Evolutionary conservation across 2,329 filamentous ascomycete genomes (phyloP), one percentile per base, ranked within the genome.

Genomic region (Penicillium palitans): DNA sequence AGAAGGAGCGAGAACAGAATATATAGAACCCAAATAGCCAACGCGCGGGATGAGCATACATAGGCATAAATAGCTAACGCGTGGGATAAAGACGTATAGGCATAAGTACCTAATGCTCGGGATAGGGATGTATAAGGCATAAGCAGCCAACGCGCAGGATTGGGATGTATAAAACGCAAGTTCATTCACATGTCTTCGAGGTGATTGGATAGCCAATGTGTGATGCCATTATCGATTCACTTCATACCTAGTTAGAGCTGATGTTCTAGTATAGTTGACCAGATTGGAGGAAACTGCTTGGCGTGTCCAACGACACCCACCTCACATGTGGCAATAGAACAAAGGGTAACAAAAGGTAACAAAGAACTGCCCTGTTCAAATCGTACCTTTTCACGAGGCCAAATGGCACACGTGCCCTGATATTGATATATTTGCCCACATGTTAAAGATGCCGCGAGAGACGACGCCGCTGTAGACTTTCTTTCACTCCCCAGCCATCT

Each of bases 401-500:
- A 27, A 44, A 17, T 25, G 10, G 15, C 33, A 9, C 8, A 51
- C 8, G 6, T 44, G 24, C 19, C 21, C 12, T 13, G 10, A 27
- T 10, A 7, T 41, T 25, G 19, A 53, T 33, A 19, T 6, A 55
- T 31, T 19, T 33, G n/a, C 12, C n/a, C n/a, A 21, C 12, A 24
- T 17, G 33, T 40, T 54, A 58, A 56, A 25, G 21, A 25, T 40
- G 48, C 7, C 37, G 49, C 15, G 33, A 48, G 15, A 33, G 8
- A 31, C 41, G 53, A 45, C 55, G 44, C 48, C 61, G 44, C 42
- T 59, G 62, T 57, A 77, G 61, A 57, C 75, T 81, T 62, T 79
- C 80, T 63, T 77, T 76, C 25, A 91, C 86, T 0, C 90, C 90
- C 88, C 88, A 96, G 6, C 87, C 88, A 59, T 89, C 70, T 65